Evolutionary conservation across 2,329 filamentous ascomycete species (phyloP).

Genomic region (Verticillium albo-atrum): DNA sequence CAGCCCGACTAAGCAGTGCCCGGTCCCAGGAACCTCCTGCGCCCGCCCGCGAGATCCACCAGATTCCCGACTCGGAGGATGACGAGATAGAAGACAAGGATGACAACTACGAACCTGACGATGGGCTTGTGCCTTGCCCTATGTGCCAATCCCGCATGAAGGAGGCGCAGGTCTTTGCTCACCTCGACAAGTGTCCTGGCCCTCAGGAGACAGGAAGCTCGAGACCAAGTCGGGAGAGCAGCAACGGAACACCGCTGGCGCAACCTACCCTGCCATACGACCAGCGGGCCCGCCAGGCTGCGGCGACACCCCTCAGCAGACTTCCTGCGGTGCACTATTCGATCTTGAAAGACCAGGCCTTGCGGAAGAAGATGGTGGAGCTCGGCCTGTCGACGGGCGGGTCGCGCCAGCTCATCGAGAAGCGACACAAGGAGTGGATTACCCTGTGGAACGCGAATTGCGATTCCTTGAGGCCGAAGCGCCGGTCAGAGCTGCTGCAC

Average conservation of each 20-base stretch:
- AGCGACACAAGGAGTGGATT: slow-evolving; percentile 86
- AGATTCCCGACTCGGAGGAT: slow-evolving; percentile 21
- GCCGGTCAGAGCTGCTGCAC: slow-evolving; percentile 65
- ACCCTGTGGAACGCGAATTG: slow-evolving; percentile 97
- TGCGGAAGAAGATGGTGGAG: slow-evolving; percentile 78
- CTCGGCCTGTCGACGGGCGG: slow-evolving; percentile 73
- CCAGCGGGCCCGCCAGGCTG: not conserved
- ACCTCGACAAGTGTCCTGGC: slow-evolving; percentile 64
- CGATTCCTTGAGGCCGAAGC: slow-evolving; percentile 71
- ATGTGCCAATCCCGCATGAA: slow-evolving; percentile 80
- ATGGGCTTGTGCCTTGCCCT: slow-evolving; percentile 79
- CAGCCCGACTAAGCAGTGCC: slow-evolving; percentile 41
- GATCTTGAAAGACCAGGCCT: slow-evolving; percentile 71
- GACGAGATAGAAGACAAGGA: slow-evolving; percentile 5
- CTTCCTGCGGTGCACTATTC: slow-evolving; percentile 82
- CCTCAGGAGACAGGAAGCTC: slow-evolving; percentile 18
- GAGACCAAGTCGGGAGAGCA: not conserved
- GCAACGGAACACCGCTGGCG: not conserved
- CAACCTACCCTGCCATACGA: not conserved
- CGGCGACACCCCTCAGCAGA: slow-evolving; percentile 43
- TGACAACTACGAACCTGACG: slow-evolving; percentile 38
- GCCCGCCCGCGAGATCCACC: slow-evolving; percentile 21
- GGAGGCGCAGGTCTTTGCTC: slow-evolving; percentile 68
- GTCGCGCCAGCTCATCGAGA: slow-evolving; percentile 64
- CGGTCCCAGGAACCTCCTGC: slow-evolving; percentile 29